phyloP scores from a whole-genome alignment of 2,329 filamentous ascomycete species.

The Onygena corvina region DNA sequence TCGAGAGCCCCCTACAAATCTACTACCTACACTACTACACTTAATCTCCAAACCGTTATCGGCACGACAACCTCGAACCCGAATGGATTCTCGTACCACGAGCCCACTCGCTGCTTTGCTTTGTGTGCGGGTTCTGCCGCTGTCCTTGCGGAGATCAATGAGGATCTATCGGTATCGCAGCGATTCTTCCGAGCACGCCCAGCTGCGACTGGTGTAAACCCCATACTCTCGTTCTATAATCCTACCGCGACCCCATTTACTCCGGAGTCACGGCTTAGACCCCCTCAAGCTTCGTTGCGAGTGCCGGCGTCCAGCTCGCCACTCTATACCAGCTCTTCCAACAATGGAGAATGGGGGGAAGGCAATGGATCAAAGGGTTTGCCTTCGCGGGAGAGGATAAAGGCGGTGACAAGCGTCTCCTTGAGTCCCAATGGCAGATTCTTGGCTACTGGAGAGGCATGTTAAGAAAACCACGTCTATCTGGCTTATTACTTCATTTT shows the following conservation, averaged over 20 bases:
- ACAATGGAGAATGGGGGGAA: constrained; percentile 45
- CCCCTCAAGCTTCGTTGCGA: constrained; percentile 37
- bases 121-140: constrained; percentile 88
- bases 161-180: constrained; percentile 53
- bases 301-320: constrained; percentile 31
- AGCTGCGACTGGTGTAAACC: constrained; percentile 53
- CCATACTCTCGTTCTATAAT: constrained; percentile 42
- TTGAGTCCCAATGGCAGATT: constrained; percentile 78
- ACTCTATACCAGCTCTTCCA: constrained; percentile 1
- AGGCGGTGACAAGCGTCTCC: constrained; percentile 81
- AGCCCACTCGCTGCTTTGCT: constrained; percentile 60
- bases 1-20: constrained; percentile 48
- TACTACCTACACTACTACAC: constrained; percentile 32
- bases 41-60: constrained; percentile 73
- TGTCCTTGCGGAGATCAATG: constrained; percentile 72
- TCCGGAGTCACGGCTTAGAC: constrained; percentile 46
- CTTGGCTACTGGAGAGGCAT: constrained; percentile 75
- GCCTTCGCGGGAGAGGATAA: constrained; percentile 84
- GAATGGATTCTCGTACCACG: constrained; percentile 72
- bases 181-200: constrained; percentile 85
- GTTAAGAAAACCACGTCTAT: constrained; percentile 17
- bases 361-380: constrained; percentile 55
- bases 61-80: constrained; percentile 78
- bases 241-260: constrained; percentile 46
- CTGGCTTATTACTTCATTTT: constrained; percentile 5